These are phyloP conservation scores for Dioscorea dumetorum DNA, from an alignment of 106 monocot species.

Conservation along the genomic window DNA sequence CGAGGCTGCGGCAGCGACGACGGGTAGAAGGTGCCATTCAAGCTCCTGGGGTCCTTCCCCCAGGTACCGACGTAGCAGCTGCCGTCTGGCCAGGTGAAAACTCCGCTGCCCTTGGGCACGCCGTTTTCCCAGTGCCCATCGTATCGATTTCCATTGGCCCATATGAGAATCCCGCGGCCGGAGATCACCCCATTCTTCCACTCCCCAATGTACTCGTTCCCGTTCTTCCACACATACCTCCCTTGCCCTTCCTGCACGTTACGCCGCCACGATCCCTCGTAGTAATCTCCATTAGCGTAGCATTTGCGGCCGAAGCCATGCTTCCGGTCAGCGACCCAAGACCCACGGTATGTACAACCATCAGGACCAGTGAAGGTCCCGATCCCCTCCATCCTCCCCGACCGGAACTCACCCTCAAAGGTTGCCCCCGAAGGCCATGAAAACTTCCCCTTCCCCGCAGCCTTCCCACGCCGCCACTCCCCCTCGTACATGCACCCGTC, in stretches of 20 bases:
- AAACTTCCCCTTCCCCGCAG: slow-evolving; percentile 59
- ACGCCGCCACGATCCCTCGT: slow-evolving; percentile 59
- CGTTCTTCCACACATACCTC: slow-evolving; percentile 57
- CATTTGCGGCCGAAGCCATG: slow-evolving; percentile 54
- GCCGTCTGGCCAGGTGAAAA: slow-evolving; percentile 66
- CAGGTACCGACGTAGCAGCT: slow-evolving; percentile 59
- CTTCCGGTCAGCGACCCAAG: slow-evolving; percentile 47
- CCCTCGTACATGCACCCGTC: slow-evolving; percentile 81
- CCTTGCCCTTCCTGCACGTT: slow-evolving; percentile 65
- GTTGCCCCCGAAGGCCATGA: slow-evolving; percentile 74
- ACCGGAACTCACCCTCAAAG: slow-evolving; percentile 52
- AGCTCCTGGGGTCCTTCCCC: slow-evolving; percentile 16
- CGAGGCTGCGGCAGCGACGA: slow-evolving; percentile 15
- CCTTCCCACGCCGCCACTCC: slow-evolving; percentile 58
- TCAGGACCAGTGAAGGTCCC: slow-evolving; percentile 54
- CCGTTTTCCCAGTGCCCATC: slow-evolving; percentile 70
- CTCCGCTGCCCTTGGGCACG: slow-evolving; percentile 55
- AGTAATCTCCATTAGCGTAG: slow-evolving; percentile 61
- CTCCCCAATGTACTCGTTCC: slow-evolving; percentile 75
- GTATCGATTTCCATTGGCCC: slow-evolving; percentile 68
- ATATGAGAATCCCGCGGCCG: slow-evolving; percentile 57
- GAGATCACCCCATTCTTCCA: slow-evolving; percentile 55
- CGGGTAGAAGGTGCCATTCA: slow-evolving; percentile 25
- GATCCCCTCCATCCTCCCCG: slow-evolving; percentile 58
- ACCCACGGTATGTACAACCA: slow-evolving; percentile 51